Conservation (phyloP, 305 asterid species). For the Solanum hybrid region DNA sequence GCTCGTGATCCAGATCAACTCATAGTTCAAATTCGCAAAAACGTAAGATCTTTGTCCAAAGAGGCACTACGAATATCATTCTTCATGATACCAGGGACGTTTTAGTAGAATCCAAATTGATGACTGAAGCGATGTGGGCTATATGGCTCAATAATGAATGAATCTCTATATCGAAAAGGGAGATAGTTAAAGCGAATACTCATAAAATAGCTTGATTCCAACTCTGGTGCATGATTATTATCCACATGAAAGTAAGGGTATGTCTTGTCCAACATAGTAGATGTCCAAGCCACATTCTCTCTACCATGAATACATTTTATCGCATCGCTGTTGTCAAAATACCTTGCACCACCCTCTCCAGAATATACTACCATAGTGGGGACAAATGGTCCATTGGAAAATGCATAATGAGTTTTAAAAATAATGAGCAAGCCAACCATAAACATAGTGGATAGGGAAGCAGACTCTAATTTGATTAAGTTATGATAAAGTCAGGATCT, state of each 20-base stretch:
- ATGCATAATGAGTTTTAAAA: not conserved
- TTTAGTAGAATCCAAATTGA: not conserved
- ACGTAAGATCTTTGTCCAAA: not conserved
- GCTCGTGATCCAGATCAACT: not conserved
- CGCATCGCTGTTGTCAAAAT: not conserved
- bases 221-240: not conserved
- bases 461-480: not conserved
- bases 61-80: not conserved
- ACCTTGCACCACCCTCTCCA: not conserved
- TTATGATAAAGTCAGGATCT: not conserved
- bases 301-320: not conserved
- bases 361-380: not conserved
- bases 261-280: not conserved
- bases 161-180: not conserved
- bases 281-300: not conserved
- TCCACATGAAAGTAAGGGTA: not conserved
- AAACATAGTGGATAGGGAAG: not conserved
- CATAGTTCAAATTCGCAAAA: not conserved
- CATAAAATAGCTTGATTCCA: not conserved
- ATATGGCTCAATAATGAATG: not conserved
- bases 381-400: not conserved
- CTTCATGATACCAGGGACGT: not conserved
- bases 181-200: not conserved
- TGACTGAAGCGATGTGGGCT: not conserved
- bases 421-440: not conserved